Conservation (phyloP, 2,329 filamentous ascomycete species). For the Drechslerella dactyloides region DNA sequence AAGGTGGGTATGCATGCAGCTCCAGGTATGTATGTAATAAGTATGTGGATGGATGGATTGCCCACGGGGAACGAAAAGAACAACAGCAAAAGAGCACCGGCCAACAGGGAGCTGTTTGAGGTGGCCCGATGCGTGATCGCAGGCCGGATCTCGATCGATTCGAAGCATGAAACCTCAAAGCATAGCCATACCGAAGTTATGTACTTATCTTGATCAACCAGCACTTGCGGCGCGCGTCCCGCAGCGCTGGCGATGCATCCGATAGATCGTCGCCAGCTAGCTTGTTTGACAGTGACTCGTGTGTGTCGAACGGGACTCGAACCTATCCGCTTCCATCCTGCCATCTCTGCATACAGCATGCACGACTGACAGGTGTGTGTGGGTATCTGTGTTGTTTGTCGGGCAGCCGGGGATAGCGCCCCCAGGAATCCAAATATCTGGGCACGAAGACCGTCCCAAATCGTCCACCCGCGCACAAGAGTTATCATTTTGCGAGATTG, state of each 20-base stretch:
- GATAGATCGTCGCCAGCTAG: conserved; percentile 8
- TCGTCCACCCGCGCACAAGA: too few relatives aligned
- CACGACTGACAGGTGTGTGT: not conserved
- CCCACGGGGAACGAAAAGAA: not conserved
- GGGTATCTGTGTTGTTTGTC: not conserved
- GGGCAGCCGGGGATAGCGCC: not conserved
- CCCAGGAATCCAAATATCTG: not conserved
- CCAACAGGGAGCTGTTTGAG: not conserved
- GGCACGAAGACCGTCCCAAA: too few relatives aligned
- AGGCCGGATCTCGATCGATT: not conserved
- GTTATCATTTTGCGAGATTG: conserved; percentile 23
- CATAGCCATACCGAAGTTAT: too few relatives aligned
- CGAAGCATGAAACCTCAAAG: not conserved
- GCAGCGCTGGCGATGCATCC: conserved; percentile 1
- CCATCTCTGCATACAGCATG: not conserved
- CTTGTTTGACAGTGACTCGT: not conserved
- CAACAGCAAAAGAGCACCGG: conserved; percentile 1
- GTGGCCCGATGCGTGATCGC: not conserved
- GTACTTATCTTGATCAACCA: not conserved
- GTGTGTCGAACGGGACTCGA: conserved; percentile 1
- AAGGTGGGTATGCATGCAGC: conserved; percentile 32
- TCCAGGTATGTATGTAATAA: conserved; percentile 1
- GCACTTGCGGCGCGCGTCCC: not conserved
- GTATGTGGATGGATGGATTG: not conserved
- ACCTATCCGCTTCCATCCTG: not conserved